A percentile compares a stretch with the other conserved stretches of the same genome.
These are phyloP conservation scores for Aegilops sharonensis DNA, from an alignment of 176 grass and related monocot species.

Conservation along the genomic window DNA sequence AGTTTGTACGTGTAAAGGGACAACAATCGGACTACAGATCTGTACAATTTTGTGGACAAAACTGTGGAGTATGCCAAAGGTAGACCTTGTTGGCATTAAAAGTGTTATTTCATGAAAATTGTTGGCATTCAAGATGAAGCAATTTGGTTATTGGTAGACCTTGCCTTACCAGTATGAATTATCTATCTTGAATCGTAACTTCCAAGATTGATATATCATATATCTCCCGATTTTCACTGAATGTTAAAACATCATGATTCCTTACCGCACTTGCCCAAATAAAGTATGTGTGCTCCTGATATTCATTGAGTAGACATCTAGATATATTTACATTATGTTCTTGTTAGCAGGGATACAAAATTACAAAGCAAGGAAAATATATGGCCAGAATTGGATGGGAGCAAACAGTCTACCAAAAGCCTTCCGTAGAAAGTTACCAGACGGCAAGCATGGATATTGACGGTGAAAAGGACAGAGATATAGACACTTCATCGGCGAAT, in stretches of 20 bases:
- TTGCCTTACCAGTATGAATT: constrained; percentile 5
- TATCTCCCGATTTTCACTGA: neutral
- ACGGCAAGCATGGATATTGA: constrained; percentile 84
- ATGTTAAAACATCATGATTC: constrained; percentile 16
- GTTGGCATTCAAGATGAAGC: neutral
- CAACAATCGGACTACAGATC: constrained; percentile 38
- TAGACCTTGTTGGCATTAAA: neutral
- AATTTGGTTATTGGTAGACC: neutral
- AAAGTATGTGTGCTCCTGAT: neutral
- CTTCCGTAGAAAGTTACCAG: constrained; percentile 92
- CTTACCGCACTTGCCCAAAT: neutral
- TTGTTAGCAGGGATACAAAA: constrained; percentile 79
- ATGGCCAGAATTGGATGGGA: constrained; percentile 81
- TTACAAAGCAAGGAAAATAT: constrained; percentile 85
- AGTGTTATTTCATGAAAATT: constrained; percentile 6
- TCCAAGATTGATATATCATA: constrained; percentile 20
- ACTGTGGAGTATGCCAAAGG: neutral
- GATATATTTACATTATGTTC: constrained; percentile 1
- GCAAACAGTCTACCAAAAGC: constrained; percentile 69
- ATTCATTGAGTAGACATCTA: constrained; percentile 8
- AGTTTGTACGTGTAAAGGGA: constrained; percentile 41
- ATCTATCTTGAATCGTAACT: neutral
- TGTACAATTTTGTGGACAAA: constrained; percentile 6
- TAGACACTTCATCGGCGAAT: constrained; percentile 46
- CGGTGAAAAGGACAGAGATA: constrained; percentile 39